Base-by-base conservation (phyloP, 371 early-diverging fungal genomes). In the Parasitella parasitica region DNA sequence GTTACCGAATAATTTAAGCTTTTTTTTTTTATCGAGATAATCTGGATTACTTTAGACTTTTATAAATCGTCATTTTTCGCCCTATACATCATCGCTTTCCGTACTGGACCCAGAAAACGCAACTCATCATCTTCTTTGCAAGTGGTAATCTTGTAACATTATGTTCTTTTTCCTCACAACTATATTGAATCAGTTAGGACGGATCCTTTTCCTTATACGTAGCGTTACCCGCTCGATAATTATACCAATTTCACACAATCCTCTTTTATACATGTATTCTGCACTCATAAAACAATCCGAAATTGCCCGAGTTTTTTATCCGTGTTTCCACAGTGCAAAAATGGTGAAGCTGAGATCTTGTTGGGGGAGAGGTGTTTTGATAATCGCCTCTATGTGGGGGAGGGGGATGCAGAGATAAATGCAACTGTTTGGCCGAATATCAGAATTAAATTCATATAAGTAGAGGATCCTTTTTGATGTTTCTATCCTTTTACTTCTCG, bases 161-260 rank as follows among this genome's bases (percentile, higher is more conserved):
- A n/a, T n/a, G n/a, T n/a, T n/a, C n/a, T n/a, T n/a, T n/a, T n/a
- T n/a, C n/a, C n/a, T n/a, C n/a, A n/a, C n/a, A n/a, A n/a, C n/a
- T n/a, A n/a, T n/a, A n/a, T 13, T 28, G n/a, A 15, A 49, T 24
- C 49, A 28, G 15, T 24, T 28, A 16, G 49, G 16, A 27, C 28
- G 28, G 49, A 49, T 28, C 43, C 43, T 16, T 43, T 49, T 27
- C 49, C 49, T 49, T n/a, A 49, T 49, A 49, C 49, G 49, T 24
- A 24, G 27, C 0, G 22, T 28, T 24, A 49, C 26, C 49, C 49
- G 49, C 49, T 49, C 28, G 26, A 24, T 27, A 49, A 49, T 49
- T 49, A 49, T 49, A 49, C 49, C 49, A 49, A 49, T 27, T 49
- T 49, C 49, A 49, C 49, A 49, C 49, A 49, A 28, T 16, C 49